A percentile compares a stretch with the other conserved stretches of the same genome.
phyloP scores from a whole-genome alignment of 768 basidiomycete genomes.

The Naganishia antarctica region DNA sequence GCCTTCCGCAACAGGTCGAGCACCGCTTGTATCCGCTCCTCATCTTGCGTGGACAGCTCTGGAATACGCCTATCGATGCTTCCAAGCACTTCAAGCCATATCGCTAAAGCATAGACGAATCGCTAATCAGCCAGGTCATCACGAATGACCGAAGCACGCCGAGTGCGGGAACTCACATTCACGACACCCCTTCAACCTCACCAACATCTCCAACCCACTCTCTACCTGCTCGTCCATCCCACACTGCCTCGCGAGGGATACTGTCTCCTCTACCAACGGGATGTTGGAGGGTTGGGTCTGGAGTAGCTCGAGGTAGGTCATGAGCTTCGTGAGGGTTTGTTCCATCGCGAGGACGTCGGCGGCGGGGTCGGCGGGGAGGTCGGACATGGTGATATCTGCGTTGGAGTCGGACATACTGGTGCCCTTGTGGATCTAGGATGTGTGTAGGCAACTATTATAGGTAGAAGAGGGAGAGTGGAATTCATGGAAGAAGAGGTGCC shows the following conservation, averaged over 20 bases:
- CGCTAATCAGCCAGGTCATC: too few relatives aligned
- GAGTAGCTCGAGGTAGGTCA: constrained; percentile 6
- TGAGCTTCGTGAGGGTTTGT: constrained; percentile 17
- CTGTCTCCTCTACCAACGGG: constrained; percentile 10
- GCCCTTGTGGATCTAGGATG: too few relatives aligned
- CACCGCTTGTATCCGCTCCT: neutral
- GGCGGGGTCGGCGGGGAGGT: neutral
- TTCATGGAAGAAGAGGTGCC: neutral
- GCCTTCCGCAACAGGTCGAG: neutral
- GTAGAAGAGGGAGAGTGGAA: too few relatives aligned
- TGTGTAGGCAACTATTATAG: too few relatives aligned
- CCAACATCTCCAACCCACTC: constrained; percentile 22
- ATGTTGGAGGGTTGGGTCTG: constrained; percentile 20
- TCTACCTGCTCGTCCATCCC: constrained; percentile 24
- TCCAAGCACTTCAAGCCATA: constrained; percentile 21
- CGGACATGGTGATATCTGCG: constrained; percentile 20
- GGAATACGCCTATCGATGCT: constrained; percentile 3
- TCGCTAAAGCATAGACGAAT: constrained; percentile 3
- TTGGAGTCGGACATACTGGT: too few relatives aligned
- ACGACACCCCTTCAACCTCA: constrained; percentile 2
- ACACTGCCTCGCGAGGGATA: constrained; percentile 10
- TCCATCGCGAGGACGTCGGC: neutral
- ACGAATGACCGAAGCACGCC: too few relatives aligned
- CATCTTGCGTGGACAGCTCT: neutral
- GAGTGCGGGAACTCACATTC: constrained; percentile 8